These are phyloP conservation scores for Harrya chromipes DNA, from an alignment of 768 basidiomycete species.

Conservation along the genomic window DNA sequence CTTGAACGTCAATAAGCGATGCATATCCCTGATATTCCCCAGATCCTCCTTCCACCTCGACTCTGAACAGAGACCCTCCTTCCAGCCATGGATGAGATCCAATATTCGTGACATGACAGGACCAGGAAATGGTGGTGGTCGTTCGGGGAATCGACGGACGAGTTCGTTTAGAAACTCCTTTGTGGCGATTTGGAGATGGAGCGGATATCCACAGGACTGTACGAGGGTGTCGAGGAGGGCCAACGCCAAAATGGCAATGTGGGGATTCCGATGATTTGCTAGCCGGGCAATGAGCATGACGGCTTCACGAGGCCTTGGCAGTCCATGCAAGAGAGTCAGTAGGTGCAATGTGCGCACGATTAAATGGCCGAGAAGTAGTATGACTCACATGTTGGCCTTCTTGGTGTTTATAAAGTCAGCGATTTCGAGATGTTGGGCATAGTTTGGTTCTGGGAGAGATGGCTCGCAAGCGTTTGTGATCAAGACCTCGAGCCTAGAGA, in stretches of 20 bases:
- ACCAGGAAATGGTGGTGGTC: conserved; percentile 92
- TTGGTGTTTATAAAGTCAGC: conserved; percentile 91
- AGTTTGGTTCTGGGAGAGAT: conserved; percentile 83
- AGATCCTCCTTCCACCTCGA: conserved; percentile 96
- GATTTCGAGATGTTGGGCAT: conserved; percentile 87
- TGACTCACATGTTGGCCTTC: conserved; percentile 89
- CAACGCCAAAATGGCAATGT: conserved; percentile 83
- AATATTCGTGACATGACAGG: conserved; percentile 94
- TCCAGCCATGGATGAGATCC: conserved; percentile 92
- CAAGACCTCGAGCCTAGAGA: conserved; percentile 66
- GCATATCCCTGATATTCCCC: conserved; percentile 97
- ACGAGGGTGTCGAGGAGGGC: conserved; percentile 88
- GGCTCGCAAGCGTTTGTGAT: conserved; percentile 86
- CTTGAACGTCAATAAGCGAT: conserved; percentile 89
- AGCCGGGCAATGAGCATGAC: conserved; percentile 79
- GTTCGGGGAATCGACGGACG: conserved; percentile 95
- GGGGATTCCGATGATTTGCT: conserved; percentile 91
- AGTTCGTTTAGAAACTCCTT: conserved; percentile 99
- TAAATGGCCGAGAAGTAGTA: neutral
- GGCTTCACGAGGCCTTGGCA: conserved; percentile 80
- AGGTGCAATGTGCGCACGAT: neutral
- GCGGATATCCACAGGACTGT: conserved; percentile 93
- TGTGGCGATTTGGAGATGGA: conserved; percentile 94
- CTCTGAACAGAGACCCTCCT: conserved; percentile 84
- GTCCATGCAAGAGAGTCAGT: too few species aligned